Evolutionary conservation across 78 protist genomes (phyloP).

Genomic region (Chrysochromulina parva): DNA sequence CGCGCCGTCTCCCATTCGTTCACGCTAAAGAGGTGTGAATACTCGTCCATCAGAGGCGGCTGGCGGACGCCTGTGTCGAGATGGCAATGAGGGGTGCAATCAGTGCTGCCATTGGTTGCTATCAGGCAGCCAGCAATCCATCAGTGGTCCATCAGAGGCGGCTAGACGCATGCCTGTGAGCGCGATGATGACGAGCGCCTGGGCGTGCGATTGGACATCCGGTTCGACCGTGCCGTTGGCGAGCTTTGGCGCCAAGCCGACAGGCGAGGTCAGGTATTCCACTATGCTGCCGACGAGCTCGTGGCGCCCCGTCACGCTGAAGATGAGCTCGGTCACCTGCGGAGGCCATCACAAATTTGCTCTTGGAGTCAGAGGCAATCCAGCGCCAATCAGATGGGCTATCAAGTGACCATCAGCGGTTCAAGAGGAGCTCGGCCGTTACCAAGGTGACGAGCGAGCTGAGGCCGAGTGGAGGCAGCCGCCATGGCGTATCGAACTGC

Average conservation of each 20-base stretch:
- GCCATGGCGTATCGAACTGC: not conserved
- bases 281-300: not conserved
- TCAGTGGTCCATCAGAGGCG: not conserved
- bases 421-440: no score
- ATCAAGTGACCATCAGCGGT: no score
- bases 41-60: no score
- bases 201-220: not conserved
- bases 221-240: not conserved
- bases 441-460: not conserved
- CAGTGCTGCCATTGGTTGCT: no score
- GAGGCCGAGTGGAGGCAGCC: not conserved
- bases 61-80: no score
- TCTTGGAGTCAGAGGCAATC: no score
- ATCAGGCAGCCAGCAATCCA: no score
- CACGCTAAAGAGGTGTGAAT: not conserved
- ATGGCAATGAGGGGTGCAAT: no score
- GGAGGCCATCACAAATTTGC: no score
- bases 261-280: not conserved
- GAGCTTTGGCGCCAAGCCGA: not conserved
- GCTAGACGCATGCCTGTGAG: not conserved
- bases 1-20: not conserved
- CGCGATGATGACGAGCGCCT: not conserved
- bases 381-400: no score
- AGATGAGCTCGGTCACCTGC: not conserved
- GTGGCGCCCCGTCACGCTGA: not conserved